Base-by-base conservation (phyloP, 2,329 filamentous ascomycete genomes). In the Ophiosphaerella narmari region DNA sequence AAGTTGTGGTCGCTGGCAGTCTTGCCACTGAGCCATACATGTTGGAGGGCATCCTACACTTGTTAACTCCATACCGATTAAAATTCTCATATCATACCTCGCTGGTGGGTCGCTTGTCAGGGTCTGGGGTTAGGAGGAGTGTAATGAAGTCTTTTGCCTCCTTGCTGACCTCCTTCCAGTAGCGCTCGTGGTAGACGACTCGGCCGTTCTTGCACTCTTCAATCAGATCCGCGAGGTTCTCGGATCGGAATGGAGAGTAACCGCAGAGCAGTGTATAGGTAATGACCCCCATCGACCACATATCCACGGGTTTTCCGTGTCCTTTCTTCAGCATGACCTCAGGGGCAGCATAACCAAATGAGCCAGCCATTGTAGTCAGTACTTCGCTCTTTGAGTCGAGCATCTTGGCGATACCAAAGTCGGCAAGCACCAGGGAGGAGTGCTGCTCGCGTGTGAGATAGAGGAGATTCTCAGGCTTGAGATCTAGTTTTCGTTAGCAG, bases 211-310 rank as follows among this genome's bases (percentile, higher is more conserved):
- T 91, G 77, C 92, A 97, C 77, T 99, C 94, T 57, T 97, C 90
- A 60, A 99, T 95, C 59, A 99, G 81, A 66, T 97, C 94, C 59
- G 88, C 84, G 41, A 99, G 81, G 67, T 90, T 96, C 78, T 99
- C 94, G 55, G 91, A 94, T 62, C 94, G 87, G 84, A 99, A 99
- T 16, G 94, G 94, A 38, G 93, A 97, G 79, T 99, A 99, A 62
- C 94, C 94, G 72, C 95, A 99, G 43, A 99, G 88, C 24, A 99
- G 82, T 13, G 94, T 99, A 77, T 99, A 99, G 36, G 94, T 97
- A 68, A 99, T 99, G 67, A 99, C 94, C 55, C 94, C 94, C 76
- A 99, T 83, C 3, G 94, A 97, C 94, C 94, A 99, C 90, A 99
- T 96, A 72, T 99, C 94, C 31, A 97, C 94, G 4, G 94, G 91